Evolutionary conservation across 192 early-diverging fungal species (phyloP).

Genomic region (Cetraspora pellucida): DNA sequence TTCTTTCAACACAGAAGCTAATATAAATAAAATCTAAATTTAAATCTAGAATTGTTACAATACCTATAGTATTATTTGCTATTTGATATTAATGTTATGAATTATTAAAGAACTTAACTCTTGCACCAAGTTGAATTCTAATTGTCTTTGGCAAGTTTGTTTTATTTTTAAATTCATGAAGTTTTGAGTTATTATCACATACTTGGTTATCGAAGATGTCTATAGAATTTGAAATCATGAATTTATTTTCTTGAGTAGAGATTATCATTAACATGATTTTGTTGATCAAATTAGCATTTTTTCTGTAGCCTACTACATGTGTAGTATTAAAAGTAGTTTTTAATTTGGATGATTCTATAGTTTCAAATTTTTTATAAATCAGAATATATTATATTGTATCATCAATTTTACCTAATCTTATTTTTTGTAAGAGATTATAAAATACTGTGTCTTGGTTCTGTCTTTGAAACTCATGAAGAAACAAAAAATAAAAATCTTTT

Average conservation of each 20-base stretch:
- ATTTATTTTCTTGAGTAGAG: not conserved
- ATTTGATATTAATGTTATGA: not conserved
- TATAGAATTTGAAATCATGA: not conserved
- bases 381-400: not conserved
- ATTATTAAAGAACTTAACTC: not conserved
- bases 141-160: slow-evolving; percentile 3
- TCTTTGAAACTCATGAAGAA: no score
- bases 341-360: not conserved
- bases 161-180: not conserved
- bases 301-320: not conserved
- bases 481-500: no score
- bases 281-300: not conserved
- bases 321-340: not conserved
- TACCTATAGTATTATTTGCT: not conserved
- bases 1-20: not conserved
- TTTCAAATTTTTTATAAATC: not conserved
- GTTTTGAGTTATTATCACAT: not conserved
- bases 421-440: no score
- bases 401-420: not conserved
- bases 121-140: not conserved
- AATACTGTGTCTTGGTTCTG: no score
- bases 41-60: not conserved
- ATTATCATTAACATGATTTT: not conserved
- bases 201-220: not conserved
- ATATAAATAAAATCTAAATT: no score